Conservation (phyloP, 2,329 filamentous ascomycete genomes). For the Aureobasidium mangrovei region DNA sequence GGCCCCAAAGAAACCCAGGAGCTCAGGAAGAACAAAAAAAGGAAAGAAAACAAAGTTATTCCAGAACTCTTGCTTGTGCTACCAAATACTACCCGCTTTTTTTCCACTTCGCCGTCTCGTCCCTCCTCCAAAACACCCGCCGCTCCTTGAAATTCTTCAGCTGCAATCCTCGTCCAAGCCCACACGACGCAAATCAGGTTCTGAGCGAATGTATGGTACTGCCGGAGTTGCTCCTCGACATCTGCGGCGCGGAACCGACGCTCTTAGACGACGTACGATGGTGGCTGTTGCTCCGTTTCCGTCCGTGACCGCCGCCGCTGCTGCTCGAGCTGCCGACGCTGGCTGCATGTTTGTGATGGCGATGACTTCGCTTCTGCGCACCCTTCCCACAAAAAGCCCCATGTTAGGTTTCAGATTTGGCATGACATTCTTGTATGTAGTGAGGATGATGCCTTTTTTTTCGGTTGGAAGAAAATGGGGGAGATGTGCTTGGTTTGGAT, state of each 20-base stretch:
- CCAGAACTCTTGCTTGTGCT: no score
- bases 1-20: no score
- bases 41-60: no score
- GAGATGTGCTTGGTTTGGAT: not conserved
- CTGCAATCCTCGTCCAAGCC: no score
- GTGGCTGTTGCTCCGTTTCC: not conserved
- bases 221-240: conserved; percentile 3
- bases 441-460: conserved; percentile 1
- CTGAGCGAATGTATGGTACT: not conserved
- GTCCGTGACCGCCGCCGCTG: not conserved
- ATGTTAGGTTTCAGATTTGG: conserved; percentile 2
- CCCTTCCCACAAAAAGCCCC: not conserved
- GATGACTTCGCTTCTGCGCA: conserved; percentile 9
- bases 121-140: no score
- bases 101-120: no score
- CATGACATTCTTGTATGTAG: conserved; percentile 8
- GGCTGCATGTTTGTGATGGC: conserved; percentile 13
- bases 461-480: not conserved
- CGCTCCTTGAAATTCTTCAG: no score
- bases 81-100: no score
- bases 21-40: no score
- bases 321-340: conserved; percentile 6
- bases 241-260: not conserved
- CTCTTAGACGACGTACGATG: conserved; percentile 5
- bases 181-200: no score